Evolutionary conservation across 2,329 filamentous ascomycete genomes (phyloP), one percentile per base, ranked within the genome.

Genomic region (Colletotrichum viniferum): DNA sequence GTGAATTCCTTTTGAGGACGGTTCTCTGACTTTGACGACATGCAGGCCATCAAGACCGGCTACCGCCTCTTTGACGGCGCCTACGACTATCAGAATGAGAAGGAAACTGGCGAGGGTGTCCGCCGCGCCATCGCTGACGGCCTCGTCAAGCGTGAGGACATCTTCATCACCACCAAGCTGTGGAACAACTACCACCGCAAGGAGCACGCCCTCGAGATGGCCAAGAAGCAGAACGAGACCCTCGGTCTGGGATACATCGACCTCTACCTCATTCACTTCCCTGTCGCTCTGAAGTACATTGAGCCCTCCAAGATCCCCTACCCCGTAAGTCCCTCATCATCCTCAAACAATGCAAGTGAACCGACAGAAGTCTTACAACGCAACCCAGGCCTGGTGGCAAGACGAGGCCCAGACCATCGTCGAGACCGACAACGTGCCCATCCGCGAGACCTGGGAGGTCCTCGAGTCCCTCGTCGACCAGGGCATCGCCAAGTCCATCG

Each of bases 151-250:
- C 91, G 95, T 76, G 91, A 94, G 82, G 94, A 97, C 70, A 86
- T 97, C 77, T 97, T 97, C 85, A 91, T 97, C 75, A 94, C 95
- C 71, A 95, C 93, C 81, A 97, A 98, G 89, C 90, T 96, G 55
- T 97, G 95, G 94, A 94, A 92, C 81, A 95, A 94, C 67, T 96
- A 94, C 86, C 93, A 94, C 80, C 87, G 89, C 77, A 89, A 88
- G 1, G 88, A 92, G 79, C 90, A 92, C 79, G 93, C 94, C 18
- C 86, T 90, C 74, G 85, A 88, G 77, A 92, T 92, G 77, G 88
- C 92, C 63, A 87, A 89, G 77, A 87, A 90, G 55, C 92, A 92
- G 56, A 86, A 94, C 68, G 88, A 92, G 81, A 88, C 92, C 79
- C 88, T 94, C 79, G 89, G 88, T 14, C 85, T 92, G 52, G 92